Base-by-base conservation (phyloP, 192 early-diverging fungal species). In the Anaeromyces robustus region DNA sequence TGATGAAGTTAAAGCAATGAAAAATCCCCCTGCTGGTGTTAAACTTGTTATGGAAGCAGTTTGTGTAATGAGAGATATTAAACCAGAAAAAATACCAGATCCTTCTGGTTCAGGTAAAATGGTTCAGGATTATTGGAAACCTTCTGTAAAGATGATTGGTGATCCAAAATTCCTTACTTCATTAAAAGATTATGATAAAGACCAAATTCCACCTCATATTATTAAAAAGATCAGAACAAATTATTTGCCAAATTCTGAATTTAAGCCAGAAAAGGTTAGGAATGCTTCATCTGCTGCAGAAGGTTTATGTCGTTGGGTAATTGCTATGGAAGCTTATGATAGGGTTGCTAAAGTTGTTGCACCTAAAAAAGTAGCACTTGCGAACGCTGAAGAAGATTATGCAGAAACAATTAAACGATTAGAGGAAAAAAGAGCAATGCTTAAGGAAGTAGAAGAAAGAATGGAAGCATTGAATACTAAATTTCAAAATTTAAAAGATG, bases 101-200 rank as follows among this genome's bases (percentile, higher is more conserved):
- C 90, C 90, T 2, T 89, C 89, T 0, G 90, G 90, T 19, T 90
- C 89, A 11, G 90, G 90, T 9, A 82, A 86, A 79, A 91, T 91
- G 90, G 84, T 91, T n/a, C 87, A 88, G 39, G 90, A 91, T 80
- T 91, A 91, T 80, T 91, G 90, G 90, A 90, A 90, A 81, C 85
- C 87, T 17, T 89, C 88, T 0, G 83, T 90, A 16, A 91, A 91
- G 77, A 84, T 91, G 80, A 84, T 91, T 11, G 89, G 89, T 59
- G 90, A 91, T 77, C 82, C 89, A 29, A 86, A 86, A 52, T 91
- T 91, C 59, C 81, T 91, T 32, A 85, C 87, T 29, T 82, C 83
- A 14, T 79, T 91, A 22, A 90, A 89, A 81, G 80, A 86, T 29
- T 91, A 87, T 80, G 90, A 91, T 83, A 91, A 91, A 79, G 90